These are phyloP conservation scores for Kondoa malvinella DNA, from an alignment of 768 basidiomycete species.

Conservation along the genomic window DNA sequence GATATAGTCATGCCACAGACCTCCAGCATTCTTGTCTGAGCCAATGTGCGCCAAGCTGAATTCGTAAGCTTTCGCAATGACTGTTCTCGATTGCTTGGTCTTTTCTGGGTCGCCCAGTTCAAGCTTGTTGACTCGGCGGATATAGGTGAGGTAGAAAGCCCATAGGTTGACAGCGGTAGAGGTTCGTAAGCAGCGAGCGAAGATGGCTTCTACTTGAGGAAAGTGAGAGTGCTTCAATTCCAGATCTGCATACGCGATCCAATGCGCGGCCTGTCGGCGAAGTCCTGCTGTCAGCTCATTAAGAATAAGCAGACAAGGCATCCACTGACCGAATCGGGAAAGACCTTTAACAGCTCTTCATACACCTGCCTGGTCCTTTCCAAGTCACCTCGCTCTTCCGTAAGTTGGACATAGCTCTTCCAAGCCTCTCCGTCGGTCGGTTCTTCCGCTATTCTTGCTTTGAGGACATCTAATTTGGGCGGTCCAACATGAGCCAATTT, in stretches of 20 bases:
- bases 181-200: conserved; percentile 64
- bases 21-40: conserved; percentile 75
- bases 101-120: conserved; percentile 28
- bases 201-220: conserved; percentile 66
- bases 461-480: conserved; percentile 22
- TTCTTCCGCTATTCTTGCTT: conserved; percentile 35
- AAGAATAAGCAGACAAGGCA: not conserved
- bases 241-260: conserved; percentile 30
- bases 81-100: conserved; percentile 45
- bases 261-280: conserved; percentile 24
- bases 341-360: conserved; percentile 61
- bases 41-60: conserved; percentile 78
- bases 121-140: conserved; percentile 47
- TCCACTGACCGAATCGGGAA: conserved; percentile 74
- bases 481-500: not conserved
- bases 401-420: conserved; percentile 57
- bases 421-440: conserved; percentile 63
- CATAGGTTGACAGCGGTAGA: conserved; percentile 80
- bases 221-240: conserved; percentile 41
- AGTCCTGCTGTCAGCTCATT: conserved; percentile 9
- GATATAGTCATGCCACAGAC: conserved; percentile 89
- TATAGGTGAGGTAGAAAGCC: conserved; percentile 84
- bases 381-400: conserved; percentile 60
- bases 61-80: conserved; percentile 75
- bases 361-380: conserved; percentile 64